Evolutionary conservation across 2,329 filamentous ascomycete genomes (phyloP).

Genomic region (Hypomyces perniciosus): DNA sequence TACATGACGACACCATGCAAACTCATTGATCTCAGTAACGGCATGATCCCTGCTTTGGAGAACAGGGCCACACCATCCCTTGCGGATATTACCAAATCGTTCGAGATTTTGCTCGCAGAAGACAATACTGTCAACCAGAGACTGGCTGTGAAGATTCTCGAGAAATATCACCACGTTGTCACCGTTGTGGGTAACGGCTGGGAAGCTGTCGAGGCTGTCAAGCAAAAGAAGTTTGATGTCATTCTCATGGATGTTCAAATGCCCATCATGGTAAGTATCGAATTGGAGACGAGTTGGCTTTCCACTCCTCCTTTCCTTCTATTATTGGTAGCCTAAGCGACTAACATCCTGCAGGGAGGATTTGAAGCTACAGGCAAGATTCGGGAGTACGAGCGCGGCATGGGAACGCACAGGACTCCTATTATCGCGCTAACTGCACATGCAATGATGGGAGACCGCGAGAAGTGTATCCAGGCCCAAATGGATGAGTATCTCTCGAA

Average conservation of each 20-base stretch:
- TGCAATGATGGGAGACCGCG: slow-evolving; percentile 96
- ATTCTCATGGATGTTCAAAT: slow-evolving; percentile 99
- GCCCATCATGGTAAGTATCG: slow-evolving; percentile 81
- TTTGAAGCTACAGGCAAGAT: slow-evolving; percentile 98
- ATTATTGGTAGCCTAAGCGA: slow-evolving; percentile 29
- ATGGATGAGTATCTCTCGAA: slow-evolving; percentile 99
- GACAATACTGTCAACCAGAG: slow-evolving; percentile 98
- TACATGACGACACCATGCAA: slow-evolving; percentile 98
- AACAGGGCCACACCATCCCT: slow-evolving; percentile 86
- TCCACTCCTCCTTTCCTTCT: not conserved
- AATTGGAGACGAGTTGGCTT: not conserved
- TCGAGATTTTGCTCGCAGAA: slow-evolving; percentile 91
- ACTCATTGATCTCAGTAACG: slow-evolving; percentile 89
- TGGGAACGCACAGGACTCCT: slow-evolving; percentile 75
- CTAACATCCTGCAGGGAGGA: slow-evolving; percentile 56
- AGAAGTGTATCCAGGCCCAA: slow-evolving; percentile 96
- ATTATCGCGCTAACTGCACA: slow-evolving; percentile 97
- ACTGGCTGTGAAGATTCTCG: slow-evolving; percentile 90
- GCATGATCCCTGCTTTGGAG: slow-evolving; percentile 91
- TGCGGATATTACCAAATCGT: slow-evolving; percentile 89
- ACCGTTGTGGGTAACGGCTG: slow-evolving; percentile 93
- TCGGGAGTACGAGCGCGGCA: slow-evolving; percentile 82
- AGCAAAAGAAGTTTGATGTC: slow-evolving; percentile 88
- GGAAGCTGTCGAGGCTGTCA: slow-evolving; percentile 88
- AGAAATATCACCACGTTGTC: slow-evolving; percentile 91